Base-by-base conservation (phyloP, 257 asterid species). In the Plantago ovata region DNA sequence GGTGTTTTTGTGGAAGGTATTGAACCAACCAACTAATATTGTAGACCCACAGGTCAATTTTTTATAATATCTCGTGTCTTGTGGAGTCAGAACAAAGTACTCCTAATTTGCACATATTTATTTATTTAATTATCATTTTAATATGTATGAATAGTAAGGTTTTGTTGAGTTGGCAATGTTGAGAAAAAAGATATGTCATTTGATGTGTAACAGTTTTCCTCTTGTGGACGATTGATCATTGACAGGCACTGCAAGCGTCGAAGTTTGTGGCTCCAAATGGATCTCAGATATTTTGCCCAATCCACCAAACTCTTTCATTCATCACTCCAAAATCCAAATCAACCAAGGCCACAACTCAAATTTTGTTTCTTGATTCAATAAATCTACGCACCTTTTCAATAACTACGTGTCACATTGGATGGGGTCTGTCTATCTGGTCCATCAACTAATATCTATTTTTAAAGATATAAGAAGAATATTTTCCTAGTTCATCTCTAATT, bases 231-330 rank as follows among this genome's bases (percentile, higher is more conserved):
- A n/a, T 38, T 65, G 65, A 53, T 51, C 50, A 42, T 47, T 56
- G n/a, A n/a, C 72, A 63, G 52, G 60, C 54, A 64, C 51, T 57
- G 51, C 61, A 16, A 20, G 1, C 52, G 2, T 41, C 44, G 16
- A 67, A n/a, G 42, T 64, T 60, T 68, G 81, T 71, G 75, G 81
- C 67, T 61, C 13, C 42, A 60, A 50, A 63, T 68, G 20, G 72
- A 75, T 71, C 76, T 60, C 50, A 57, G 49, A 55, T 38, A 13
- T 38, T 56, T n/a, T 14, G 38, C 58, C 70, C 41, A 21, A 65
- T 38, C 70, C 32, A 24, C 32, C 32, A 24, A 24, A 2, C 2
- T 24, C 2, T 2, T 5, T 2, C 32, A 24, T 2, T 5, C 32
- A 24, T 24, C 3, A 5, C 32, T 5, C 2, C 32, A 24, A 24